Percentiles rank a stretch among this genome's conserved stretches.
Evolutionary conservation across 2,329 filamentous ascomycete species (phyloP).

Genomic region (Colletotrichum euphorbiae): DNA sequence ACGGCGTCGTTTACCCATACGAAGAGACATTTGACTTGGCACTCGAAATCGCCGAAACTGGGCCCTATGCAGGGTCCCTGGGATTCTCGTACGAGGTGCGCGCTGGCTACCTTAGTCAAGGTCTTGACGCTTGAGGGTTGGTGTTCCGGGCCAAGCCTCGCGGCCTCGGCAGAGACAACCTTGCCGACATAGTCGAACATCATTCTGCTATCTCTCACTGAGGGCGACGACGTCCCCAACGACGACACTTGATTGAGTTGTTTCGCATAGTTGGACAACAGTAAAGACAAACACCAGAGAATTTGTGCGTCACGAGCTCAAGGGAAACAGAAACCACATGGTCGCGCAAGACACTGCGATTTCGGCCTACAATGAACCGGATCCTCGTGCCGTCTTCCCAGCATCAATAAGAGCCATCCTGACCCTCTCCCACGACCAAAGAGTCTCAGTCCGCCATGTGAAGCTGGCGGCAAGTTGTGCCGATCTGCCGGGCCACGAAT

Average conservation of each 20-base stretch:
- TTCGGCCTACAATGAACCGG: conserved; percentile 20
- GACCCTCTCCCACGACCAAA: not conserved
- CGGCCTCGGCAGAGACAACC: too few relatives aligned
- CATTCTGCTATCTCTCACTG: not conserved
- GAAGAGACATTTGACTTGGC: conserved; percentile 18
- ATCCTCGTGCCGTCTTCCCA: conserved; percentile 6
- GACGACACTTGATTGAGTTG: too few relatives aligned
- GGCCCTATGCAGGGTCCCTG: conserved; percentile 20
- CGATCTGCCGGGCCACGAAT: too few relatives aligned
- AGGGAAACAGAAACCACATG: not conserved
- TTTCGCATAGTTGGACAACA: too few relatives aligned
- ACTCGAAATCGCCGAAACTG: conserved; percentile 20
- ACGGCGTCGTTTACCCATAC: not conserved
- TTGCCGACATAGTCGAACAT: not conserved
- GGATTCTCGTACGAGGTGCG: not conserved
- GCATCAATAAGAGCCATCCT: not conserved
- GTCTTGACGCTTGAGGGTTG: too few relatives aligned
- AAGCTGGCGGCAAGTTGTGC: too few relatives aligned
- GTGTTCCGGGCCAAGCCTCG: too few relatives aligned
- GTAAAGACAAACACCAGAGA: not conserved
- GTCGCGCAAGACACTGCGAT: not conserved
- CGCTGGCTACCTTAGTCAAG: not conserved
- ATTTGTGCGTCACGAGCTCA: not conserved
- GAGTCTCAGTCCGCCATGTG: not conserved
- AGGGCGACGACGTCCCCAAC: too few relatives aligned